Base-by-base conservation (phyloP, 2,329 filamentous ascomycete genomes). In the Xenoacremonium recifei region DNA sequence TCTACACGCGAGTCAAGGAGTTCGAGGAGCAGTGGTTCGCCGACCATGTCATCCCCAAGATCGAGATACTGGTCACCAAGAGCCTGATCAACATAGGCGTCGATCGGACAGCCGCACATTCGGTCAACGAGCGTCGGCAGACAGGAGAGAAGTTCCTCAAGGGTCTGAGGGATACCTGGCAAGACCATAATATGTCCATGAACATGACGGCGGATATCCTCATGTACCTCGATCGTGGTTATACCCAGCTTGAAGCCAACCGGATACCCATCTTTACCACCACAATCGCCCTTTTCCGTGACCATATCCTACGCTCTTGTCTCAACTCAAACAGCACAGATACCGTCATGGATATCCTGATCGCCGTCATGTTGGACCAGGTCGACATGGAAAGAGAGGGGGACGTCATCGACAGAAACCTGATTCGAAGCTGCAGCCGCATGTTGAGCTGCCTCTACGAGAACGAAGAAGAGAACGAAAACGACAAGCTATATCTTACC, bases 171-270 rank as follows among this genome's bases (percentile, higher is more conserved):
- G 76, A 83, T 44, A 82, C 84, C 3, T 99, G 91, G 89, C 82
- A 90, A 47, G 87, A 95, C 49, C 91, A 99, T 61, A 88, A 91
- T 61, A 80, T 87, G 42, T 91, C 87, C 33, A 96, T 96, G 88
- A 90, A 89, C 60, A 97, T 97, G 92, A 85, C 89, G 37, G 90
- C 91, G 4, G 93, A 97, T 64, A 89, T 97, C 21, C 75, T 97
- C 38, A 96, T 97, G 90, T 96, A 96, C 61, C 89, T 99, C 75
- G 92, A 99, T 61, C 85, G 90, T 37, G 84, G 91, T 20, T 90
- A 87, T 58, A 85, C 82, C 37, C 74, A 82, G 25, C 58, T 63
- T 37, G 89, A 95, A 49, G 58, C 68, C 5, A 79, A 83, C 45
- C 77, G 81, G 5, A 84, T 89, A 0, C 86, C 87, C 1, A 93